Base-by-base conservation (phyloP, 805 yeast species). In the Cyberlindnera euphorbiiphila region DNA sequence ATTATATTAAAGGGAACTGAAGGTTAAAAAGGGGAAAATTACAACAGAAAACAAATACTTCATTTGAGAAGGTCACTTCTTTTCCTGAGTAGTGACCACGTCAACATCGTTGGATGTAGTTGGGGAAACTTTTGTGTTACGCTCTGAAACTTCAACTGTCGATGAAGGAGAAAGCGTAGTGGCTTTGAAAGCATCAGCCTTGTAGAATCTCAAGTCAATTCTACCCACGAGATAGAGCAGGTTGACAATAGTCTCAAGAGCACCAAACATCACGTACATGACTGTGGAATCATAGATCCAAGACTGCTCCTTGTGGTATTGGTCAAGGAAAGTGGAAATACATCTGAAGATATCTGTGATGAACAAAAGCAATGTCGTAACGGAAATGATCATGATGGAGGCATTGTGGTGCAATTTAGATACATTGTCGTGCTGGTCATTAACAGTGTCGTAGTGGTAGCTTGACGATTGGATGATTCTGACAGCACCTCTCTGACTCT, bases 201-300 rank as follows among this genome's bases (percentile, higher is more conserved):
- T 77, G 69, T 84, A 84, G 64, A 83, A 84, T 60, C 93, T 72
- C 53, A 84, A 66, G 57, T 84, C 94, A 32, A 80, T 74, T 60
- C 94, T 72, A 20, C 80, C 77, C 27, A 80, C 49, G 39, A 84
- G 56, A 57, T 76, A 81, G 25, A 78, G 45, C 13, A 75, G 32
- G 48, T 78, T 73, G 41, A 78, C 76, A 18, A 79, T 49, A 0
- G 71, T 66, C 62, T 84, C 93, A 31, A 80, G 65, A 9, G 71
- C 76, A 32, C 89, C 89, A 73, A 84, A 83, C 46, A 74, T 60
- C 21, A 78, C 68, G 57, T 80, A 83, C 77, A 80, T 76, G 19
- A 76, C 78, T 32, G 72, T 74, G n/a, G 79, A 76, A 39, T 68
- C 61, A 52, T 65, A 66, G 25, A 76, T 64, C 70, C 73, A 68